Conservation (phyloP, 192 early-diverging fungal genomes). For the Cetraspora pellucida region DNA sequence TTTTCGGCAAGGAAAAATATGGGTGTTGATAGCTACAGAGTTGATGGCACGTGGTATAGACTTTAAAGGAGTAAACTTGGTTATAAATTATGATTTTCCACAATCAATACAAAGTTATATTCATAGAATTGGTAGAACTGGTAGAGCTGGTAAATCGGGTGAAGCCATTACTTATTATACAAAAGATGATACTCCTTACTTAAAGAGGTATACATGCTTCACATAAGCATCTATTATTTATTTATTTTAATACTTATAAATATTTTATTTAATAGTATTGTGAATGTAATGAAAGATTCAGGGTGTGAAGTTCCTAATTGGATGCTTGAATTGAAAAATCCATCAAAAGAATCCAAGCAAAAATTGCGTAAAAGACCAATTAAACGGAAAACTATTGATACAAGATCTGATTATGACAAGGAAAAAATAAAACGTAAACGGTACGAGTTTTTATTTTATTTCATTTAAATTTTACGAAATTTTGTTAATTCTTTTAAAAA, state of each 20-base stretch:
- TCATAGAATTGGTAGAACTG: slow-evolving; percentile 97
- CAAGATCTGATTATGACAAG: slow-evolving; percentile 66
- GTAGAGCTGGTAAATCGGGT: slow-evolving; percentile 90
- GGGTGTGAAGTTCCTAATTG: slow-evolving; percentile 97
- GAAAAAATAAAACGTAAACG: slow-evolving; percentile 61
- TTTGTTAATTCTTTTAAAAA: too few relatives aligned
- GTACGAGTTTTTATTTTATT: slow-evolving; percentile 30
- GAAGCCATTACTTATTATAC: slow-evolving; percentile 95
- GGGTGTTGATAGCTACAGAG: slow-evolving; percentile 96
- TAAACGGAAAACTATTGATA: slow-evolving; percentile 68
- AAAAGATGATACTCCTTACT: slow-evolving; percentile 85
- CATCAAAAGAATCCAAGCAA: slow-evolving; percentile 56
- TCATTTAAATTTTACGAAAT: too few relatives aligned
- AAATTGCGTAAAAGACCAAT: slow-evolving; percentile 67
- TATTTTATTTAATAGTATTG: slow-evolving; percentile 59
- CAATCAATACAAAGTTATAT: slow-evolving; percentile 91
- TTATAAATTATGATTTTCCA: slow-evolving; percentile 99
- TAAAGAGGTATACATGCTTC: slow-evolving; percentile 66
- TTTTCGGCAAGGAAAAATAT: slow-evolving; percentile 88
- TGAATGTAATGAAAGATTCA: slow-evolving; percentile 95
- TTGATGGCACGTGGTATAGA: slow-evolving; percentile 98
- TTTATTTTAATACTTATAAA: background rate
- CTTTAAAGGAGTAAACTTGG: slow-evolving; percentile 95
- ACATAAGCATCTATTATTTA: background rate
- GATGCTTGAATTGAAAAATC: slow-evolving; percentile 91